Conservation (phyloP, 2,329 filamentous ascomycete species). For the Ascochyta lentis region DNA sequence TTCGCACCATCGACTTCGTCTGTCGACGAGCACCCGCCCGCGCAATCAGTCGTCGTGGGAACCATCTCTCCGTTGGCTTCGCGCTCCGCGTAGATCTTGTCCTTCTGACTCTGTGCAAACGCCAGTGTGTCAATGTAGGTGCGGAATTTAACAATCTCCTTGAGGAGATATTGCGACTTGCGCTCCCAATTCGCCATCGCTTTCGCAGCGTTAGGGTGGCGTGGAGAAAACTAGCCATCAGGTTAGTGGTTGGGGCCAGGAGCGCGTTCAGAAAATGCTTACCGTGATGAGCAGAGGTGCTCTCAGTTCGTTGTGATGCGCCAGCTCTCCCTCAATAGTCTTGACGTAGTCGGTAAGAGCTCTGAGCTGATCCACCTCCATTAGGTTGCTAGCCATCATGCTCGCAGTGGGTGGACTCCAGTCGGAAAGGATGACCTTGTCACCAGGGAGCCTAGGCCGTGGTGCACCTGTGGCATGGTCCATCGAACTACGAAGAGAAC, state of each 20-base stretch:
- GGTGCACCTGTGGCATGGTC: constrained; percentile 63
- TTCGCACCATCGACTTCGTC: constrained; percentile 45
- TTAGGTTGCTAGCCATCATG: constrained; percentile 80
- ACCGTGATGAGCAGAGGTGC: constrained; percentile 83
- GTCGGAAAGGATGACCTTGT: constrained; percentile 81
- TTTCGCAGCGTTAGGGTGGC: constrained; percentile 78
- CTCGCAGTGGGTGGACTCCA: constrained; percentile 91
- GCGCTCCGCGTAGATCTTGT: constrained; percentile 67
- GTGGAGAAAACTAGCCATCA: constrained; percentile 72
- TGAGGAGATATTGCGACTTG: constrained; percentile 88
- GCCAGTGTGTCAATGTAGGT: constrained; percentile 90
- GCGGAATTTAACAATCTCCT: constrained; percentile 95
- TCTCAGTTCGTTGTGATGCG: constrained; percentile 86
- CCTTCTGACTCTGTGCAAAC: constrained; percentile 72
- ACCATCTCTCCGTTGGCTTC: constrained; percentile 35
- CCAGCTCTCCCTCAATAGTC: constrained; percentile 83
- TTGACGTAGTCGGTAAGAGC: constrained; percentile 80
- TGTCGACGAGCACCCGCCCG: constrained; percentile 11
- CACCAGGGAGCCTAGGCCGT: constrained; percentile 77
- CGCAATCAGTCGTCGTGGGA: constrained; percentile 20
- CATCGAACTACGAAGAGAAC: constrained; percentile 66
- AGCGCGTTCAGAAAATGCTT: constrained; percentile 40
- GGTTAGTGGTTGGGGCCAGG: constrained; percentile 18
- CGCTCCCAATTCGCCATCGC: constrained; percentile 98
- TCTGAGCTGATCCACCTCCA: constrained; percentile 81